These are phyloP conservation scores for Trypanosoma vivax DNA, from an alignment of 208 protist species.

Conservation along the genomic window DNA sequence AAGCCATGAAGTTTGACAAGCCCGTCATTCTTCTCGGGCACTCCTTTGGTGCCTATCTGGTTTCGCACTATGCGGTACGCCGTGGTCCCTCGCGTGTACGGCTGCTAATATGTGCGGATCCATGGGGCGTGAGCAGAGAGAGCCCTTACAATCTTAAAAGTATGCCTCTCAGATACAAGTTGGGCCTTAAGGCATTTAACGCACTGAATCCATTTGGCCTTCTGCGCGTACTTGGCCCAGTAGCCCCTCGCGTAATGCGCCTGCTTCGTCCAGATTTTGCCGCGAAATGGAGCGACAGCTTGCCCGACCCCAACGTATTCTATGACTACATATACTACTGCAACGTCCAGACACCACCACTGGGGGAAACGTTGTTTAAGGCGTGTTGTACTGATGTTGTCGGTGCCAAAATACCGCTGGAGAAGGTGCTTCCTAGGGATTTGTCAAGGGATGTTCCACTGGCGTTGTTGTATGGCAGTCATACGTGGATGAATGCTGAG, in stretches of 20 bases:
- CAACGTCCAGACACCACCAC: conserved; percentile 41
- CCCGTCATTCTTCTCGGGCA: conserved; percentile 46
- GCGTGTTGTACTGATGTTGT: conserved; percentile 48
- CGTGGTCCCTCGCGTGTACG: conserved; percentile 17
- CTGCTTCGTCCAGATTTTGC: conserved; percentile 46
- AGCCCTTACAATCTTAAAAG: conserved; percentile 18
- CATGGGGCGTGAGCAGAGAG: conserved; percentile 48
- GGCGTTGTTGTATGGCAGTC: conserved; percentile 39
- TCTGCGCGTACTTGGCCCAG: conserved; percentile 38
- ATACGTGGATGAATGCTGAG: conserved; percentile 38
- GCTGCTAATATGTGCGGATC: conserved; percentile 36
- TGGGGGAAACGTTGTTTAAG: conserved; percentile 49
- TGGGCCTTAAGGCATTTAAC: conserved; percentile 32
- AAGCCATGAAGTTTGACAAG: conserved; percentile 19
- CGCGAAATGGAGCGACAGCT: conserved; percentile 29
- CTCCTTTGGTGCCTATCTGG: conserved; percentile 55
- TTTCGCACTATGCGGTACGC: conserved; percentile 37
- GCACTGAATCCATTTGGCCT: conserved; percentile 28
- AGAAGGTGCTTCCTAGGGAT: conserved; percentile 22
- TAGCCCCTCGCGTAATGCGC: conserved; percentile 37
- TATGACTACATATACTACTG: conserved; percentile 77
- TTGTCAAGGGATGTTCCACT: conserved; percentile 24
- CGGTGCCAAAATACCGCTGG: conserved; percentile 40
- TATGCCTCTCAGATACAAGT: conserved; percentile 16
- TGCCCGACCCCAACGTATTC: conserved; percentile 34